phyloP scores from a whole-genome alignment of 306 rosid genomes.

The Crotalaria pallida region DNA sequence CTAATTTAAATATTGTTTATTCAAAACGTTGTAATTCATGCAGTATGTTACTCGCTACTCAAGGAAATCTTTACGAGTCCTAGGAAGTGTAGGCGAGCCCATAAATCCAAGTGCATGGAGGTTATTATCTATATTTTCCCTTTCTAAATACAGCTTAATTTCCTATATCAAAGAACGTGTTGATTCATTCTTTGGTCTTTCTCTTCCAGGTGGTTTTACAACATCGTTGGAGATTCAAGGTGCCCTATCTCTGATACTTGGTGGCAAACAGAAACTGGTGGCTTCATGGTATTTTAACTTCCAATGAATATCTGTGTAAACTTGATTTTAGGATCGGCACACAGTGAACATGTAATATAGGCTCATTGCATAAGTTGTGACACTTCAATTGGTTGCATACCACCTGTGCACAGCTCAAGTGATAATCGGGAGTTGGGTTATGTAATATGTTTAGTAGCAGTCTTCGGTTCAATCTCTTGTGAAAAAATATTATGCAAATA shows the following conservation, averaged over 20 bases:
- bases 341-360: conserved; percentile 1
- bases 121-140: conserved; percentile 25
- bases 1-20: neutral
- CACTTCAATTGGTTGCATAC: neutral
- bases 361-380: neutral
- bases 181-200: conserved; percentile 16
- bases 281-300: conserved; percentile 77
- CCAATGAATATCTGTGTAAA: conserved; percentile 6
- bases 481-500: neutral
- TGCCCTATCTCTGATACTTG: conserved; percentile 99
- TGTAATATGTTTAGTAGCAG: neutral
- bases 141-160: neutral
- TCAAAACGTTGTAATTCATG: conserved; percentile 14
- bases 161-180: neutral
- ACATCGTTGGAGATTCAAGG: conserved; percentile 86
- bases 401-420: neutral
- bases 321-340: conserved; percentile 15
- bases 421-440: conserved; percentile 3
- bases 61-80: conserved; percentile 79
- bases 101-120: conserved; percentile 99
- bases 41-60: conserved; percentile 90
- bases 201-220: conserved; percentile 80
- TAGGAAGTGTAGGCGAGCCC: conserved; percentile 99
- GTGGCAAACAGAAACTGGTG: conserved; percentile 99
- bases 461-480: neutral